Base-by-base conservation (phyloP, 257 asterid genomes). In the Solanum etuberosum region DNA sequence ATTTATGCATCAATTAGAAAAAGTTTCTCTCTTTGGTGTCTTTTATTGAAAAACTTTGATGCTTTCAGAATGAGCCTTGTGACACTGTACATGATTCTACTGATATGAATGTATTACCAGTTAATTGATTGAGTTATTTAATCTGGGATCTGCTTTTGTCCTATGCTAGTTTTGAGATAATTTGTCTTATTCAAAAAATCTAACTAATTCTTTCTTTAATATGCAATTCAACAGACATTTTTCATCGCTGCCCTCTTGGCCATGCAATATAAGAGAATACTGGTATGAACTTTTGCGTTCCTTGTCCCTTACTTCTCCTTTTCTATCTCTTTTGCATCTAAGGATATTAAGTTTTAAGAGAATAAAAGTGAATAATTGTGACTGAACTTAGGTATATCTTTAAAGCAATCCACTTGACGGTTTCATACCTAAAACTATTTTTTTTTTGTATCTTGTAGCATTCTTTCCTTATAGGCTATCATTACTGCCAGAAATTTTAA, bases 201-300 rank as follows among this genome's bases (percentile, higher is more conserved):
- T 73, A 32, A 37, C 46, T 18, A 71, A 8, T 54, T 85, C 35
- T 25, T 29, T 27, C 78, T 78, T 90, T 72, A 25, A 84, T 32
- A 57, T 90, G 88, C 86, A 61, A 83, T 88, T 85, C 90, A 27
- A 86, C 97, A 94, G 97, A 94, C 98, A 31, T 94, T 94, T 87
- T 94, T 94, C 95, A 94, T 94, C 86, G 97, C 98, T 73, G 98
- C 97, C 21, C 90, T 93, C 42, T 87, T 94, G 91, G 98, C 97
- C 57, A 94, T 94, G 97, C 96, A 93, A 84, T 94, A 94, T 51
- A 88, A 94, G 82, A 94, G 92, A 90, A 38, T 94, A 54, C 93
- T 94, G 97, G 98, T 93, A 93, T 29, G 92, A 86, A 65, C 63
- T 57, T 37, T 35, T 40, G 73, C 29, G 14, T 35, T 46, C 88